phyloP scores from a whole-genome alignment of 2,329 filamentous ascomycete genomes.

The Fusarium buxicola region DNA sequence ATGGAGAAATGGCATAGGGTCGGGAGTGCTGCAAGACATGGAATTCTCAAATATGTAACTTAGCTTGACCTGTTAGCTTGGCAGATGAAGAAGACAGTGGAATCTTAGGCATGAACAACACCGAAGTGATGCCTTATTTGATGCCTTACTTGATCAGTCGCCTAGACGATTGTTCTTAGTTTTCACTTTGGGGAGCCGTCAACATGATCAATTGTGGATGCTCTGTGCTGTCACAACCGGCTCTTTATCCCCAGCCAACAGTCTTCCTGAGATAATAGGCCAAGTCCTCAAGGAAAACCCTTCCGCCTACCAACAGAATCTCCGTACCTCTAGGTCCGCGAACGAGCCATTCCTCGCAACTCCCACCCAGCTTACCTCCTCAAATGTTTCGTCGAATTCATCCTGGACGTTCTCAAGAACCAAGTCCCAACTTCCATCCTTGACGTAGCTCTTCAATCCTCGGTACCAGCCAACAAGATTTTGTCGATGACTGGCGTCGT shows the following conservation, averaged over 20 bases:
- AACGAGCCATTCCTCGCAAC: neutral
- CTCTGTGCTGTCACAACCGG: too few relatives aligned
- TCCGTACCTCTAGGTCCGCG: neutral
- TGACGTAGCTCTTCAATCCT: conserved; percentile 10
- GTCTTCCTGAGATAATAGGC: too few relatives aligned
- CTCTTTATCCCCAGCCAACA: too few relatives aligned
- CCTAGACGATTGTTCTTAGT: too few relatives aligned
- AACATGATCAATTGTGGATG: too few relatives aligned
- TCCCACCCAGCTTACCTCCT: rapidly evolving
- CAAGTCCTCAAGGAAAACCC: too few relatives aligned
- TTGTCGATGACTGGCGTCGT: rapidly evolving
- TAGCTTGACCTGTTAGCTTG: neutral
- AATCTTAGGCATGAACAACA: too few relatives aligned
- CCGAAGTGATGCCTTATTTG: too few relatives aligned
- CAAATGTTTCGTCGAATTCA: neutral
- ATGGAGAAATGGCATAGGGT: neutral
- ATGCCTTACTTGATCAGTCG: too few relatives aligned
- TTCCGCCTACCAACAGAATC: too few relatives aligned
- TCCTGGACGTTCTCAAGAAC: neutral
- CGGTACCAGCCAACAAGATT: conserved; percentile 18
- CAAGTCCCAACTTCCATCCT: conserved; percentile 3
- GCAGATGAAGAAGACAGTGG: neutral
- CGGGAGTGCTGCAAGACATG: neutral
- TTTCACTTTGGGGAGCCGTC: too few relatives aligned
- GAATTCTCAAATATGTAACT: neutral